phyloP scores from a whole-genome alignment of 2,329 filamentous ascomycete species.

The Stromatinia cepivora region DNA sequence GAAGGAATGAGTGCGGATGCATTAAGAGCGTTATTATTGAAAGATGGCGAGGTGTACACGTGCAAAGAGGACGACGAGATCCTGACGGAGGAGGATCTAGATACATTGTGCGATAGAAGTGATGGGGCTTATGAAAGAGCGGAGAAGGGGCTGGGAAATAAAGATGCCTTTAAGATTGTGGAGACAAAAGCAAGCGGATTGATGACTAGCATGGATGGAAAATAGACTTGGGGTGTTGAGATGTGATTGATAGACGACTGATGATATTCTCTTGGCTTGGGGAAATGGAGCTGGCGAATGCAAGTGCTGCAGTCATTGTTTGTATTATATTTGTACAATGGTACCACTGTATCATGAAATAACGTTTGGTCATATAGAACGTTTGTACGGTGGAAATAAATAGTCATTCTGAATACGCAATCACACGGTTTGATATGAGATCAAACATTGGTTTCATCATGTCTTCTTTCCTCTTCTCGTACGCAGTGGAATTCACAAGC shows the following conservation, averaged over 20 bases:
- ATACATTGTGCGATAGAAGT: slow-evolving; percentile 71
- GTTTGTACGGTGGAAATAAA: not conserved
- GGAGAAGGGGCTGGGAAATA: slow-evolving; percentile 74
- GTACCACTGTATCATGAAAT: not conserved
- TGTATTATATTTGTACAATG: slow-evolving; percentile 2
- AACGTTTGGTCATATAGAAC: not conserved
- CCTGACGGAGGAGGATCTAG: slow-evolving; percentile 73
- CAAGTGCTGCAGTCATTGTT: slow-evolving; percentile 8
- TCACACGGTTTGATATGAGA: not conserved
- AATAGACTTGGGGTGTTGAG: slow-evolving; percentile 5
- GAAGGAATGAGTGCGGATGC: slow-evolving; percentile 58
- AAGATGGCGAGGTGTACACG: slow-evolving; percentile 69
- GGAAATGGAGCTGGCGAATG: not conserved
- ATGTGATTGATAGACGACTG: not conserved
- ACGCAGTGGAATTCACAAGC: not conserved
- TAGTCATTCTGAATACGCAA: not conserved
- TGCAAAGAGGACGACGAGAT: slow-evolving; percentile 62
- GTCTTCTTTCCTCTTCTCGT: not conserved
- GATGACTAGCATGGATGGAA: slow-evolving; percentile 34
- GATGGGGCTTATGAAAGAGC: slow-evolving; percentile 67
- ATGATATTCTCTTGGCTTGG: not conserved
- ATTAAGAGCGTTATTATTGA: slow-evolving; percentile 62
- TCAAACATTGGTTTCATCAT: not conserved
- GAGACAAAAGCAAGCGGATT: slow-evolving; percentile 64
- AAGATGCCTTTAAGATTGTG: slow-evolving; percentile 72